A percentile compares a stretch with the other conserved stretches of the same genome.
These are phyloP conservation scores for Coelastrella sp. DNA, from an alignment of 139 green algal species.

Conservation along the genomic window DNA sequence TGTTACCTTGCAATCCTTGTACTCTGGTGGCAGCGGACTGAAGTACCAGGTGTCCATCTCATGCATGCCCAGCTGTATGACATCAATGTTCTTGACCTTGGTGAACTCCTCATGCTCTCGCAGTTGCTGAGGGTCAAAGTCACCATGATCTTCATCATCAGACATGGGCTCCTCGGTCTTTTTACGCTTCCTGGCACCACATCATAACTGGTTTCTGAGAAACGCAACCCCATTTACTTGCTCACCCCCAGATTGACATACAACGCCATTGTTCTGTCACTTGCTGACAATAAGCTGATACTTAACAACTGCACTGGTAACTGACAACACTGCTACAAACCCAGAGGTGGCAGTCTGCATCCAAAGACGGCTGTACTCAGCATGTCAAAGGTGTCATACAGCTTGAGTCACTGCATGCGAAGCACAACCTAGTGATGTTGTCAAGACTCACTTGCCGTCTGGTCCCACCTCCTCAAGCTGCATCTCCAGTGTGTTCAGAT, in stretches of 20 bases:
- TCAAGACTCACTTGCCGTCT: slow-evolving; percentile 59
- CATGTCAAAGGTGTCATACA: no score
- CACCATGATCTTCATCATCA: slow-evolving; percentile 85
- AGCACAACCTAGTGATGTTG: no score
- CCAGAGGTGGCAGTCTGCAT: no score
- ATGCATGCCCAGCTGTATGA: slow-evolving; percentile 94
- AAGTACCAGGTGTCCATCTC: slow-evolving; percentile 99
- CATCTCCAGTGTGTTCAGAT: slow-evolving; percentile 80
- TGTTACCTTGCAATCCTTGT: slow-evolving; percentile 85
- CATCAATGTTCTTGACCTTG: slow-evolving; percentile 98
- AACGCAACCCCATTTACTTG: no score
- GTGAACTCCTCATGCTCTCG: slow-evolving; percentile 99
- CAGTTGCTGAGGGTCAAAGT: slow-evolving; percentile 91
- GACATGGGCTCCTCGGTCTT: slow-evolving; percentile 60
- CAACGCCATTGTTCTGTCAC: no score
- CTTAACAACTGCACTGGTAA: no score
- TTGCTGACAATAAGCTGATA: no score
- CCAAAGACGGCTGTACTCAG: no score
- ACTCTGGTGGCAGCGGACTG: slow-evolving; percentile 94
- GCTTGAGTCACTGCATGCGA: no score
- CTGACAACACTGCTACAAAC: no score
- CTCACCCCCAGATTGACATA: no score
- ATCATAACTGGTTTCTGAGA: no score
- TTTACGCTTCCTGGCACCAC: slow-evolving; percentile 36
- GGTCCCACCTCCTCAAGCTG: slow-evolving; percentile 66